Base-by-base conservation (phyloP, 768 basidiomycete genomes). In the Cystobasidium onofrii region DNA sequence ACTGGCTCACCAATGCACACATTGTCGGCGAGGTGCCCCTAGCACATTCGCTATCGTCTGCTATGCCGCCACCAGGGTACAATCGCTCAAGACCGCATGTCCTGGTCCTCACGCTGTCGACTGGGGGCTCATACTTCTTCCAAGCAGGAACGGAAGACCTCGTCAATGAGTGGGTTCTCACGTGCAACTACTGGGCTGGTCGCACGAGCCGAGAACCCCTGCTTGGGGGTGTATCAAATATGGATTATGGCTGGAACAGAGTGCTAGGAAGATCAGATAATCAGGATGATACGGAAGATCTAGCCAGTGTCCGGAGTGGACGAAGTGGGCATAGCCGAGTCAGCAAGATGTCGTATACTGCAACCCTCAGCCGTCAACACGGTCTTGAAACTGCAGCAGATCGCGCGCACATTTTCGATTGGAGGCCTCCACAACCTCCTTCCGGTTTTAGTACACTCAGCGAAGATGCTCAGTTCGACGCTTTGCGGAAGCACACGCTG, bases 141-240 rank as follows among this genome's bases (percentile, higher is more conserved):
- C 96, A 99, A 81, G 92, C 95, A 0, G 96, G 96, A 0, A 99
- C 96, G 1, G 95, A 96, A 78, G 95, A 97, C 77, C 86, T 99
- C n/a, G 93, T 96, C 63, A 90, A 90, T 78, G 96, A 99, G 81
- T 98, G 96, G 96, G 94, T 96, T 7, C 89, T 90, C 46, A 96
- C 96, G 0, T 97, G 95, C 86, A 99, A 98, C 83, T 99, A 99
- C 80, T 98, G 96, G 96, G 91, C 96, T 0, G 96, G 95, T 1
- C 85, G 96, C 55, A 90, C 88, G 71, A 92, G 91, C 81, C 93
- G 95, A 78, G 94, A 97, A 80, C 96, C 96, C 0, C 85, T 99
- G 1, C 86, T 90, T 1, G 96, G 96, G 3, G 96, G 96, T 27
- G 94, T 99, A 9, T 93, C 92, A 62, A 99, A 98, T 82, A 95